Base-by-base conservation (phyloP, 176 grass and related monocot species). In the Coix lacrymajobi region DNA sequence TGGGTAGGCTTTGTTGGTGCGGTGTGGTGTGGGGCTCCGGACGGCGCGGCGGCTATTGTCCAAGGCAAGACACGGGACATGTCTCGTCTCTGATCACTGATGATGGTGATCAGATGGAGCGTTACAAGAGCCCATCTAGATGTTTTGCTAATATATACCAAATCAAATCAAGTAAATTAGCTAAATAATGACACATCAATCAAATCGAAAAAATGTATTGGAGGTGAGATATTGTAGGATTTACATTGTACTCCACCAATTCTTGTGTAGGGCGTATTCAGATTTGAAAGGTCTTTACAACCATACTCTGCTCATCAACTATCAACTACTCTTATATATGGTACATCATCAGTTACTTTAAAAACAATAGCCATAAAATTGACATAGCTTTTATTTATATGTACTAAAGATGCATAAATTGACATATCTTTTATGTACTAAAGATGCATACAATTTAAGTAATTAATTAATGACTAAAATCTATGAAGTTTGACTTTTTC, bases 1-100 rank as follows among this genome's bases (percentile, higher is more conserved):
- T 88, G 73, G 80, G 56, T 36, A 49, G 67, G 80, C 46, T 6
- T n/a, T 56, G n/a, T 31, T 64, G 37, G 57, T 44, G 36, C 60
- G 56, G 14, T 39, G 32, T 52, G 33, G 25, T 73, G 52, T 73
- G 52, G 74, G 73, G 33, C 74, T 61, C 76, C 76, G 20, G 62
- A 24, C 30, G 17, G 29, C 60, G 41, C 30, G 17, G 29, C 60
- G 41, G 26, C 39, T 46, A 14, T 15, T 71, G 69, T 30, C 24
- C 69, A 26, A 71, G 69, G 1, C 13, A 39, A 28, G 22, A 28
- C 62, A 52, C 41, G 62, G 61, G 62, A 14, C 31, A 16, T 26
- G 63, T 52, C 31, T 66, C 30, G 29, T 26, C 78, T 68, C 43
- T 60, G 0, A 60, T 26, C 56, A 60, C 1, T 49, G 0, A 40